A percentile compares a stretch with the other conserved stretches of the same genome.
Conservation (phyloP, 1,284 basidiomycete species). For the Testicularia cyperi region DNA sequence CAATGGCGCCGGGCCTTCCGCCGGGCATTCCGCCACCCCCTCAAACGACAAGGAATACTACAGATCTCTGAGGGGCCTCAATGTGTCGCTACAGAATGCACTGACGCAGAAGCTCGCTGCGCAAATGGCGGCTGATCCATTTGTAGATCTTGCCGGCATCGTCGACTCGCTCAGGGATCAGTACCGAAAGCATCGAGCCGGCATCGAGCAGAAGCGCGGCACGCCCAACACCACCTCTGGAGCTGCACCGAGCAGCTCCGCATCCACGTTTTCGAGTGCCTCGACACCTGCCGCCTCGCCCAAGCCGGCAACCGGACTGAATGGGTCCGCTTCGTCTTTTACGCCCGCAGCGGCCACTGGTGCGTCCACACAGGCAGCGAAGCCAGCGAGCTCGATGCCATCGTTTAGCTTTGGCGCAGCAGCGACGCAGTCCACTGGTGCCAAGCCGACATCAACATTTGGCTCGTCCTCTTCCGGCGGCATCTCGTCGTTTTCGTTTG, state of each 20-base stretch:
- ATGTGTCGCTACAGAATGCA: slow-evolving; percentile 17
- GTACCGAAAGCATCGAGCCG: slow-evolving; percentile 21
- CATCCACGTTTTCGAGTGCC: slow-evolving; percentile 1
- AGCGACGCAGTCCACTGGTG: neutral
- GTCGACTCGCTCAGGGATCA: slow-evolving; percentile 19
- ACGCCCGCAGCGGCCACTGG: slow-evolving; percentile 1
- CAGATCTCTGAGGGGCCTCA: slow-evolving; percentile 24
- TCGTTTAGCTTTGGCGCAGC: slow-evolving; percentile 21
- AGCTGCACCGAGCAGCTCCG: slow-evolving; percentile 5
- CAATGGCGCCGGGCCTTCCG: neutral
- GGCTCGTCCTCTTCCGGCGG: no score
- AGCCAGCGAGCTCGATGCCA: slow-evolving; percentile 4
- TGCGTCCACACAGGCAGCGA: no score
- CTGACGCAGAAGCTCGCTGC: slow-evolving; percentile 19
- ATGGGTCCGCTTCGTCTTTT: no score
- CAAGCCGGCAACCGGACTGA: no score
- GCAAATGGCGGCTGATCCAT: slow-evolving; percentile 27
- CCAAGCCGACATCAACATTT: neutral
- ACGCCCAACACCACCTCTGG: neutral
- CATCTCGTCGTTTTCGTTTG: slow-evolving; percentile 25
- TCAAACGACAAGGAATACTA: slow-evolving; percentile 10
- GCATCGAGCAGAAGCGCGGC: slow-evolving; percentile 4
- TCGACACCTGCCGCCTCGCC: no score
- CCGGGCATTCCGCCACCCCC: neutral
- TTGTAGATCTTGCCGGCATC: slow-evolving; percentile 19